Evolutionary conservation across 1,284 basidiomycete genomes (phyloP).

Genomic region (Singerocomus rubriflavus): DNA sequence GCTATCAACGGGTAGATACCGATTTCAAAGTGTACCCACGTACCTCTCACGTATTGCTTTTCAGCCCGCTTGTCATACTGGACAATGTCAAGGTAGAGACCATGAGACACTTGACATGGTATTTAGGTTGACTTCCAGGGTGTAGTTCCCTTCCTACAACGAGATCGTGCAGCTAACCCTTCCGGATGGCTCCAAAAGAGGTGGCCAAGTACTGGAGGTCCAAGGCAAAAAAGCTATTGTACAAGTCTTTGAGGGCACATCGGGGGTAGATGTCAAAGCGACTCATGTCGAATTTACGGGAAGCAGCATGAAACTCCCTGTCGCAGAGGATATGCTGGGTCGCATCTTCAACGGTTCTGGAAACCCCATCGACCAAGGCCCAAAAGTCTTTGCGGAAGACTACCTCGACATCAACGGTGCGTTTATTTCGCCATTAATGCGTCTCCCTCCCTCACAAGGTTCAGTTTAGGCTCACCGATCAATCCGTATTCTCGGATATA

Average conservation of each 20-base stretch:
- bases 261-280: slow-evolving; percentile 95
- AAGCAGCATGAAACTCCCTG: slow-evolving; percentile 97
- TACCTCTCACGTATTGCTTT: slow-evolving; percentile 13
- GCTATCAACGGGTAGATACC: slow-evolving; percentile 88
- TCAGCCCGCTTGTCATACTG: slow-evolving; percentile 89
- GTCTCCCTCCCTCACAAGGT: slow-evolving; percentile 18
- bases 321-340: slow-evolving; percentile 99
- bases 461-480: slow-evolving; percentile 84
- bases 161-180: slow-evolving; percentile 97
- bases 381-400: slow-evolving; percentile 99
- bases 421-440: slow-evolving; percentile 24
- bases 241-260: slow-evolving; percentile 98
- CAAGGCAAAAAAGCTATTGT: slow-evolving; percentile 99
- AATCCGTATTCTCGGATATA: slow-evolving; percentile 99
- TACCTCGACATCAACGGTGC: slow-evolving; percentile 98
- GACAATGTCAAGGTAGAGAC: slow-evolving; percentile 93
- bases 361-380: slow-evolving; percentile 97
- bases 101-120: slow-evolving; percentile 9
- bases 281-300: slow-evolving; percentile 99
- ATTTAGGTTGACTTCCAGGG: slow-evolving; percentile 15
- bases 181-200: slow-evolving; percentile 92
- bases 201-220: slow-evolving; percentile 98
- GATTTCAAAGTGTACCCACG: neutral
- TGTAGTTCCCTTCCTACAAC: slow-evolving; percentile 97
- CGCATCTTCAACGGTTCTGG: slow-evolving; percentile 99